phyloP scores from a whole-genome alignment of 306 rosid genomes.

The Amphicarpaea edgeworthii region DNA sequence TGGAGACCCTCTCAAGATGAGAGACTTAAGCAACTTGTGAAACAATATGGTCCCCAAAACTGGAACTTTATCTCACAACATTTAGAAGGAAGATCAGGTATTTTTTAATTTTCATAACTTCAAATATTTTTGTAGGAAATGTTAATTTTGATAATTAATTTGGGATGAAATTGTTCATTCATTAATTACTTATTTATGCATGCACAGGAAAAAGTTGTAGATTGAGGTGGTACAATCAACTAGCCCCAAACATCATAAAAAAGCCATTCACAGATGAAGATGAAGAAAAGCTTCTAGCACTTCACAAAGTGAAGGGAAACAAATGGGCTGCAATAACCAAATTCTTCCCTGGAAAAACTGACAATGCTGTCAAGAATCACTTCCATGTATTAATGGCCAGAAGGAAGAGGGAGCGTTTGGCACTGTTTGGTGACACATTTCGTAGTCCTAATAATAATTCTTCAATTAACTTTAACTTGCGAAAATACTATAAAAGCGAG shows the following conservation, averaged over 20 bases:
- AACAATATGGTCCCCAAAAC: constrained; percentile 63
- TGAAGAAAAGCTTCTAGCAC: constrained; percentile 60
- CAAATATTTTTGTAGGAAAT: neutral
- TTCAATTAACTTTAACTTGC: constrained; percentile 23
- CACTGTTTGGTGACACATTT: constrained; percentile 34
- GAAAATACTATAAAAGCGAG: constrained; percentile 31
- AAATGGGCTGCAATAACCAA: constrained; percentile 70
- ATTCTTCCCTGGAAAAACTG: constrained; percentile 67
- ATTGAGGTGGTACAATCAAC: constrained; percentile 80
- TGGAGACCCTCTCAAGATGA: constrained; percentile 71
- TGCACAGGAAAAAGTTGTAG: constrained; percentile 71
- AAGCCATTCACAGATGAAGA: constrained; percentile 62
- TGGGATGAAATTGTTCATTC: neutral
- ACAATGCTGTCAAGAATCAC: constrained; percentile 72
- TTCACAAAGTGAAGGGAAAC: constrained; percentile 66
- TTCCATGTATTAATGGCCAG: constrained; percentile 71
- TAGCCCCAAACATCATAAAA: constrained; percentile 66
- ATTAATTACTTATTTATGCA: constrained; percentile 12
- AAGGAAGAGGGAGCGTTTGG: constrained; percentile 55
- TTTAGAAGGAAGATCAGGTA: constrained; percentile 70
- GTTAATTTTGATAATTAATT: neutral
- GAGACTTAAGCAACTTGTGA: constrained; percentile 56
- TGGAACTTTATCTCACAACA: constrained; percentile 74
- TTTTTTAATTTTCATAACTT: neutral
- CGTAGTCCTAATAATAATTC: constrained; percentile 17